Evolutionary conservation across 2,329 filamentous ascomycete genomes (phyloP), one percentile per base, ranked within the genome.

Genomic region (Epichloe glyceriae): DNA sequence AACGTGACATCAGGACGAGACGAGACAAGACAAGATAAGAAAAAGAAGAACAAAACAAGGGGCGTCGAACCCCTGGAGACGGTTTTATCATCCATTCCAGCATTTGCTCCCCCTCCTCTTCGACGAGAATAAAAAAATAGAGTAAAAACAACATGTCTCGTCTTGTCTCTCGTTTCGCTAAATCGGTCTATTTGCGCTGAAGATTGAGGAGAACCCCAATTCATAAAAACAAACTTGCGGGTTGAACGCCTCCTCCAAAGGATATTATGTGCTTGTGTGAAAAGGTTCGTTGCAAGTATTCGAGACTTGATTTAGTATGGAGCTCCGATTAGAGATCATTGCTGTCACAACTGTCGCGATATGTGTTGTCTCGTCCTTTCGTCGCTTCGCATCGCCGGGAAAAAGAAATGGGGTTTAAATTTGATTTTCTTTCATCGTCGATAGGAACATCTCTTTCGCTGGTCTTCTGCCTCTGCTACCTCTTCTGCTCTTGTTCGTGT

Each of bases 171-270:
- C 34, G 40, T 33, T 45, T 46, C 40, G 34, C 46, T 35, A 26
- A 46, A 45, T 51, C 41, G 34, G 20, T 53, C 49, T 53, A 53
- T 53, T 47, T 34, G 49, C 40, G 51, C 45, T 48, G 30, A 30
- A 33, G 39, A 49, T 48, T 22, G 35, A 41, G n/a, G 20, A 50
- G 46, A 44, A 30, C 33, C 22, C 50, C 33, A 40, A 45, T 49
- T 39, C 46, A 49, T 47, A 40, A 34, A 35, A 19, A 41, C 35
- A 34, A 14, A 17, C n/a, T 46, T 38, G 34, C 38, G 22, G 30
- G 15, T 45, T 41, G 38, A 42, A 46, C n/a, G 30, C 37, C 35
- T 47, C 43, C 37, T 35, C 30, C 17, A 42, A 14, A 41, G 44
- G 34, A 46, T 52, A 33, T 26, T 34, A 10, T 34, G n/a, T 19